These are phyloP conservation scores for Sugiyamaella xylanicola DNA, from an alignment of 1,139 yeast genomes.

Conservation along the genomic window DNA sequence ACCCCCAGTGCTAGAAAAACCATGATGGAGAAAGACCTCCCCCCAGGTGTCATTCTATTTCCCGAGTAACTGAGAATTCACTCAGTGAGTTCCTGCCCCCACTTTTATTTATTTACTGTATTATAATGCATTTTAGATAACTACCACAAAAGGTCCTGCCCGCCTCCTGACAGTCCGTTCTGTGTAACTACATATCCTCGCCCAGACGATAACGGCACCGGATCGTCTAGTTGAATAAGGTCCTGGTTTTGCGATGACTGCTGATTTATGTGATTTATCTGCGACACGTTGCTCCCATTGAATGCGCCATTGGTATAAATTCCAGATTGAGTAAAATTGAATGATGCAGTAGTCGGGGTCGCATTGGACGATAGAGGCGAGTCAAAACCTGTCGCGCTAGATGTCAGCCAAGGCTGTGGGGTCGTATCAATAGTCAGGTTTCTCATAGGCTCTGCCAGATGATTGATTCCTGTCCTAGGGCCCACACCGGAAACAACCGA, in stretches of 20 bases:
- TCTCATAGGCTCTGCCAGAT: slow-evolving; percentile 9
- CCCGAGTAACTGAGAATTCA: neutral
- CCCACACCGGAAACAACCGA: slow-evolving; percentile 14
- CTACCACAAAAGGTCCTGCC: slow-evolving; percentile 32
- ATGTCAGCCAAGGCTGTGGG: neutral
- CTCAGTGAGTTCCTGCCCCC: neutral
- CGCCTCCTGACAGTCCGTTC: slow-evolving; percentile 30
- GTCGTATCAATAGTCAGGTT: slow-evolving; percentile 9
- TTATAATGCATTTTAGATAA: slow-evolving; percentile 3
- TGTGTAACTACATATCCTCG: slow-evolving; percentile 28
- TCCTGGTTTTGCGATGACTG: slow-evolving; percentile 14
- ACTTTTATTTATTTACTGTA: slow-evolving; percentile 5
- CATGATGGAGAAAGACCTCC: neutral
- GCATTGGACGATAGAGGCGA: slow-evolving; percentile 11
- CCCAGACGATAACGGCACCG: slow-evolving; percentile 13
- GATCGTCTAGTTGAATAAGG: slow-evolving; percentile 29
- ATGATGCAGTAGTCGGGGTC: slow-evolving; percentile 15
- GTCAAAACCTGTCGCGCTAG: slow-evolving; percentile 1
- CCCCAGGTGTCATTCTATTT: slow-evolving; percentile 5
- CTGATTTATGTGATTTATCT: slow-evolving; percentile 4
- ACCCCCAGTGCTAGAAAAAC: slow-evolving; percentile 3
- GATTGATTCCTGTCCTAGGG: slow-evolving; percentile 1
- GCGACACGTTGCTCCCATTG: slow-evolving; percentile 9
- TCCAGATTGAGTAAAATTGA: slow-evolving; percentile 5
- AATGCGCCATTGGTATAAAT: slow-evolving; percentile 4